A percentile compares a stretch with the other conserved stretches of the same genome.
Evolutionary conservation across 208 protist species (phyloP).

Genomic region (Acanthamoeba triangularis): DNA sequence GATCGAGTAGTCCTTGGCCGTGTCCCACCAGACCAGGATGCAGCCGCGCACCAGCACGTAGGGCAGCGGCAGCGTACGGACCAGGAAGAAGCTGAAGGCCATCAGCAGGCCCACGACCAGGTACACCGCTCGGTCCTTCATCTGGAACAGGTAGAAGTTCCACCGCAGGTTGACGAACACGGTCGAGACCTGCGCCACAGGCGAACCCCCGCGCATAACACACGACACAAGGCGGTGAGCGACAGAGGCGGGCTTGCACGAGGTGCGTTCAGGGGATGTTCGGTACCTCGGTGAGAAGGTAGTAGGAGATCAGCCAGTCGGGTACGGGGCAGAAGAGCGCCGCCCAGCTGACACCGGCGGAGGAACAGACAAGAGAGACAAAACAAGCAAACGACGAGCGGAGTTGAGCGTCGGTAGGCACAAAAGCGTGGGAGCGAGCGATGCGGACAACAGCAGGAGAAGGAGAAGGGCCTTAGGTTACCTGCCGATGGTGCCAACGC

Average conservation of each 20-base stretch:
- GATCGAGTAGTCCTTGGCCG: background rate
- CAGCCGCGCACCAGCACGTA: slow-evolving; percentile 34
- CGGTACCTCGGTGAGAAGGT: slow-evolving; percentile 61
- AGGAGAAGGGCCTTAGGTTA: no score
- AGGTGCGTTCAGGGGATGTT: background rate
- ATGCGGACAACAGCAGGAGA: background rate
- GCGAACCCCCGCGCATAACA: background rate
- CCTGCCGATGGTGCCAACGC: slow-evolving; percentile 29
- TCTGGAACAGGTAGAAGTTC: slow-evolving; percentile 65
- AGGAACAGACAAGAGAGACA: background rate
- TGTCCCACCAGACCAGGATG: slow-evolving; percentile 42
- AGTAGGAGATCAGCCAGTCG: slow-evolving; percentile 37
- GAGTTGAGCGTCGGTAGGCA: no score
- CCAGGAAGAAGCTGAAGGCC: slow-evolving; percentile 67
- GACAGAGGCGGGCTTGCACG: no score
- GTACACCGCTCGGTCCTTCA: slow-evolving; percentile 43
- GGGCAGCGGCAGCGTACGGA: slow-evolving; percentile 53
- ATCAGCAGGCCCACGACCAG: slow-evolving; percentile 57
- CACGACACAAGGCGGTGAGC: background rate
- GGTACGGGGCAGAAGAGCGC: slow-evolving; percentile 46
- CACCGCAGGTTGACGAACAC: slow-evolving; percentile 72
- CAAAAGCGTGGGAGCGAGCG: background rate
- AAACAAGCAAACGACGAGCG: no score
- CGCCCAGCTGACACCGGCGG: background rate
- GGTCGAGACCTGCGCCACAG: background rate